Base-by-base conservation (phyloP, 2,329 filamentous ascomycete genomes). In the Penicillium sumatraense region DNA sequence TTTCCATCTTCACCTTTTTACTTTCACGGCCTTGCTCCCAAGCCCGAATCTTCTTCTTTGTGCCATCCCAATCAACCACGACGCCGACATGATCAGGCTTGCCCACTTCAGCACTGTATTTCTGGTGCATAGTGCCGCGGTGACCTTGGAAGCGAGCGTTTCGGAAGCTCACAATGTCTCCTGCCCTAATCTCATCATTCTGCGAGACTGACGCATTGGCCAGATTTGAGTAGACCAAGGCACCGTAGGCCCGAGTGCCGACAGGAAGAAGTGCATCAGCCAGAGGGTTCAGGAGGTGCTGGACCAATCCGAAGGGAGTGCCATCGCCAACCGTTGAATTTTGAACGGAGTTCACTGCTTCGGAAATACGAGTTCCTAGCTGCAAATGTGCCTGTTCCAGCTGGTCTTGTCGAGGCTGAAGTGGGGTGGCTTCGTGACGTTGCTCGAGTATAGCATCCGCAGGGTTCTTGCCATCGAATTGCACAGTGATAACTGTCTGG, bases 31-130 rank as follows among this genome's bases (percentile, higher is more conserved):
- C 93, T 72, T 99, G 95, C 74, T 98, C 95, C 90, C 91, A 98
- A 1, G 89, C 93, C 24, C 93, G 81, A 23, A 99, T 89, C 82
- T 98, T 97, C 83, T 96, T 96, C 84, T 97, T 96, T 36, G 91
- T 96, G 3, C 95, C 95, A 73, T 99, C 95, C 95, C 95, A 99
- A 73, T 99, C 95, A 9, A 91, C 85, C 3, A 99, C 93, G 2
- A 99, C 80, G 2, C 85, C 95, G 0, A 98, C 93, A 68, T 99
- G 95, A 60, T 93, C 83, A 9, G 85, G 91, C 71, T 91, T 95
- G 61, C 92, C 93, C 1, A 97, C 90, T 64, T 99, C 95, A 49
- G 86, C 80, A 46, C 83, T 88, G 74, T 99, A 99, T 74, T 97
- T 98, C 62, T 90, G 89, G 71, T 98, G 93, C 89, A 99, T 93